Evolutionary conservation across 164 flowering plant genomes (phyloP), one percentile per base, ranked within the genome.

Genomic region (Piper longum): DNA sequence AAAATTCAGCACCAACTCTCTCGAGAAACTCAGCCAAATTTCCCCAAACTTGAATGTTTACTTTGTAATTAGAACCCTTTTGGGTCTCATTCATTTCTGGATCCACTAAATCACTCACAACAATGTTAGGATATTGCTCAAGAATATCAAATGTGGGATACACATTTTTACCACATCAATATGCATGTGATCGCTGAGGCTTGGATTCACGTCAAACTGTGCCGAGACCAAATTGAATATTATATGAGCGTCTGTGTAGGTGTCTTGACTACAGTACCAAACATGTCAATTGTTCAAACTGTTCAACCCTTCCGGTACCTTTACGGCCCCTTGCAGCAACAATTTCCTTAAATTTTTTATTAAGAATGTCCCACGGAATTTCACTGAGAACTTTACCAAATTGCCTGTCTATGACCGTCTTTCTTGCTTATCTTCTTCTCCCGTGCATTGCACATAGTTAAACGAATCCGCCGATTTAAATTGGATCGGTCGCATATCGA

Each of bases 241-340:
- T 44, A 93, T 87, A 75, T 93, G 60, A 93, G 91, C 79, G 90
- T 93, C 73, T 93, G 98, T 5, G 97, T 97, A 67, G 98, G 97
- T 7, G 98, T 93, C 75, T 87, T 90, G 1, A 97, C 95, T 62
- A 90, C 96, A 73, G 75, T 4, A 89, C 83, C 67, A 93, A 72
- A 67, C 86, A 90, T 8, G 95, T 85, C 16, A 93, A 92, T 77
- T 90, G 98, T 69, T 90, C 97, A 68, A 90, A 91, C 78, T 79
- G 88, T 75, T 93, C 98, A 65, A 88, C 74, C 63, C 87, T 76
- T 64, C 95, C 96, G 16, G 98, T 11, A 26, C 36, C 36, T 26
- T 26, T 26, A 26, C 36, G 36, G 36, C 36, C 36, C 36, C 36
- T 26, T 26, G 92, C 95, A 69, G 96, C 90, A 52, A 83, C 80